Evolutionary conservation across 176 grass and related monocot species (phyloP).

Genomic region (Areca catechu): DNA sequence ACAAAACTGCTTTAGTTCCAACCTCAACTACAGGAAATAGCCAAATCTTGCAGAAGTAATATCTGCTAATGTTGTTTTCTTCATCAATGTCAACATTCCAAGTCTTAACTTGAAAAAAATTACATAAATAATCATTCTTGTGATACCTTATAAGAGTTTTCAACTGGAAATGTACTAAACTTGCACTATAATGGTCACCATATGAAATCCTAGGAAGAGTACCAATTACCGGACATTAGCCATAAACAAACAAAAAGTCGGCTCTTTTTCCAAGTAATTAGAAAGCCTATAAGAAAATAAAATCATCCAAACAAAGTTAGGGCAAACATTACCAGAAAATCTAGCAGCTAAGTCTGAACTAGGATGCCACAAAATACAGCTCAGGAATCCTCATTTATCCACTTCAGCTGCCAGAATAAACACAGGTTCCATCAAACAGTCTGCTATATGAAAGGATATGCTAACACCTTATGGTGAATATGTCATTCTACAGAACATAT

Average conservation of each 20-base stretch:
- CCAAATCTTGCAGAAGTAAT: neutral
- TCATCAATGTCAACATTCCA: no score
- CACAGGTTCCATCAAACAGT: conserved; percentile 47
- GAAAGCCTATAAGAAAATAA: no score
- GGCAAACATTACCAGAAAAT: conserved; percentile 55
- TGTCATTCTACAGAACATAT: neutral
- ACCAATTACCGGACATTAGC: no score
- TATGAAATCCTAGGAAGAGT: no score
- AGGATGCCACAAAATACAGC: conserved; percentile 52
- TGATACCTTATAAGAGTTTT: no score
- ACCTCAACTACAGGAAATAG: neutral
- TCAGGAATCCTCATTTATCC: conserved; percentile 46
- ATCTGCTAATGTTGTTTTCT: no score
- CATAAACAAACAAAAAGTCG: no score
- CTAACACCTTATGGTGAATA: neutral
- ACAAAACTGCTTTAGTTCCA: neutral
- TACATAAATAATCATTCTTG: neutral
- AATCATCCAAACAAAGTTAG: conserved; percentile 2
- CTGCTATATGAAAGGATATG: conserved; percentile 23
- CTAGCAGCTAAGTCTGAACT: conserved; percentile 46
- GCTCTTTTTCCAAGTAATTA: neutral
- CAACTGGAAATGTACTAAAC: no score
- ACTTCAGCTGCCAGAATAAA: conserved; percentile 63
- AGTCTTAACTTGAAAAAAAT: neutral
- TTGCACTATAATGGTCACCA: no score